Evolutionary conservation across 2,329 filamentous ascomycete species (phyloP), one percentile per base, ranked within the genome.

Genomic region (Colletotrichum sp.): DNA sequence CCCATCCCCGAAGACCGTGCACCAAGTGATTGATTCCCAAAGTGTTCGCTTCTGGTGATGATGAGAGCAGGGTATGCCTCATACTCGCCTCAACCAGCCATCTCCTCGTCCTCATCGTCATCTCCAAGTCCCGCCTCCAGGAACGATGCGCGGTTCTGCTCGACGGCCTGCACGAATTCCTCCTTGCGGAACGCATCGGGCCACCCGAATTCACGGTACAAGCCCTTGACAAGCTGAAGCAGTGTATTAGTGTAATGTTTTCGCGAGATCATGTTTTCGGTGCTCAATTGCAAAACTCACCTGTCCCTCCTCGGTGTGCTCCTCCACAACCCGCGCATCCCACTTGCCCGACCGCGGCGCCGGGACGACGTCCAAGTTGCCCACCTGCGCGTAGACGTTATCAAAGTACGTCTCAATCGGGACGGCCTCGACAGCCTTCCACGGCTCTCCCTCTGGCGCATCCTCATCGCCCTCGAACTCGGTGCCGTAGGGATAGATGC

Each of bases 401-500:
- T 77, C 72, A 16, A 77, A 77, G 32, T 75, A 77, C 5, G 62
- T 52, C 75, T 64, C 72, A 19, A 77, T 68, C 8, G 66, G 62
- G 8, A 59, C 44, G 1, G 72, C 34, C 27, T 75, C 67, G n/a
- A 75, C 67, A 3, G 72, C 75, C 22, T 30, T 67, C 75, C 75
- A 77, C n/a, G 73, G 75, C 44, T 75, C 22, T 19, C 68, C 75
- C 13, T 29, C 52, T 2, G 62, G 66, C n/a, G 65, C 71, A 6
- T 59, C 30, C 5, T 75, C 49, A 3, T 68, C 52, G 61, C 29
- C 32, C 62, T 71, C 68, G 11, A 75, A 67, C 57, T 75, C 71
- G 27, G 66, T 75, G 44, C 75, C 75, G 39, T 75, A 77, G 8
- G 75, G 75, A 12, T 77, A 77, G 32, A 77, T 65, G 65, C 65